Evolutionary conservation across 2,329 filamentous ascomycete species (phyloP).

Genomic region (Talaromyces sp.): DNA sequence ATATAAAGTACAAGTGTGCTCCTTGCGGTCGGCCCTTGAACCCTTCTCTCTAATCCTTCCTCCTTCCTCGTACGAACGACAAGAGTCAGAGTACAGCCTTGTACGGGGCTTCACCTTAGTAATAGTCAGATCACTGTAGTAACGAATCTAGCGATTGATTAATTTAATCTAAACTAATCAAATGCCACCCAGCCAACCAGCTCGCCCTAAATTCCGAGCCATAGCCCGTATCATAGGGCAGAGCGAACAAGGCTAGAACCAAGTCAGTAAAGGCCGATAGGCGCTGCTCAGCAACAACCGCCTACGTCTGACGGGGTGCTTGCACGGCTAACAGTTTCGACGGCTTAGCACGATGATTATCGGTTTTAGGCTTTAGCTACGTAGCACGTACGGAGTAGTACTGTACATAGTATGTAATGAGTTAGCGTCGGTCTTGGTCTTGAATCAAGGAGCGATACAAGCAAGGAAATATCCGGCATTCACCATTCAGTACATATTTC

Average conservation of each 20-base stretch:
- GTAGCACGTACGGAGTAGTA: background rate
- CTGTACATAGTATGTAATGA: background rate
- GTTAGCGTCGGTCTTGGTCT: background rate
- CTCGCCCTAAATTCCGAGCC: background rate
- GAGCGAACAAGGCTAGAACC: background rate
- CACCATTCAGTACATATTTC: background rate
- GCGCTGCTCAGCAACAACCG: conserved; percentile 7
- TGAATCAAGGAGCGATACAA: conserved; percentile 3
- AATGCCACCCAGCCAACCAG: conserved; percentile 1
- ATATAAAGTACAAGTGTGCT: background rate
- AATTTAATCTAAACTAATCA: background rate
- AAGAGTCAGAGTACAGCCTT: background rate
- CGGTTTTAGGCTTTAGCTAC: background rate
- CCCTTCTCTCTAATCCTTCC: background rate
- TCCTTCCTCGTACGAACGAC: background rate
- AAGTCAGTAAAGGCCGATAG: conserved; percentile 3
- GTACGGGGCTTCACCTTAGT: background rate
- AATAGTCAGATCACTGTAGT: background rate
- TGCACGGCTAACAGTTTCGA: background rate
- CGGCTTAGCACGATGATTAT: background rate
- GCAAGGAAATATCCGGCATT: conserved; percentile 4
- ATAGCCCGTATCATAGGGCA: background rate
- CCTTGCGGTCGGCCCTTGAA: background rate
- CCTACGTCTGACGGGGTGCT: background rate
- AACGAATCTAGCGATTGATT: conserved; percentile 1